A percentile compares a stretch with the other conserved stretches of the same genome.
Evolutionary conservation across 306 rosid genomes (phyloP).

Genomic region (Styphnolobium japonicum): DNA sequence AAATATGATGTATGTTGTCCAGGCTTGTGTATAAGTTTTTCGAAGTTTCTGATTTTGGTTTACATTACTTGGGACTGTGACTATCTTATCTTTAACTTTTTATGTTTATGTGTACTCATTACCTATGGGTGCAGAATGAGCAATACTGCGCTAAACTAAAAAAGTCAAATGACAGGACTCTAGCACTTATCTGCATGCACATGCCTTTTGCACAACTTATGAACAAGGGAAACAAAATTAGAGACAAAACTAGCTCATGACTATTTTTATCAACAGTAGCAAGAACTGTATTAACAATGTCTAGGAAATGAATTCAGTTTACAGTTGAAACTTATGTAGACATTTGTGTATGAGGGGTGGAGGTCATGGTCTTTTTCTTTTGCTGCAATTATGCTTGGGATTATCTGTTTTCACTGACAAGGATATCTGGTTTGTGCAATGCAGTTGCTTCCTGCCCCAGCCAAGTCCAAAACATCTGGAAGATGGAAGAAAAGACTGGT

Average conservation of each 20-base stretch:
- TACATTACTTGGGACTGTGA: neutral
- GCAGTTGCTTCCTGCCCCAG: slow-evolving; percentile 86
- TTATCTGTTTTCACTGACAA: slow-evolving; percentile 15
- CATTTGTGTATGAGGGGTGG: neutral
- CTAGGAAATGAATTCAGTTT: neutral
- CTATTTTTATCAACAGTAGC: neutral
- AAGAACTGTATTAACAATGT: neutral
- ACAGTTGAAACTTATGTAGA: neutral
- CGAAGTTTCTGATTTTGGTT: neutral
- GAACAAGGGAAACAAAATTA: neutral
- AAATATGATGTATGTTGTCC: slow-evolving; percentile 68
- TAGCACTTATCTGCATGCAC: slow-evolving; percentile 52
- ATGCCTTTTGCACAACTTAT: neutral
- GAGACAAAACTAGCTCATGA: neutral
- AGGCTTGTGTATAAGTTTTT: neutral
- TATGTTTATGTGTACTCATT: neutral
- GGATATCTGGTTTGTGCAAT: slow-evolving; percentile 28
- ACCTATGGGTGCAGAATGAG: slow-evolving; percentile 59
- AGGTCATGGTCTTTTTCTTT: no score
- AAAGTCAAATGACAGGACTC: slow-evolving; percentile 76
- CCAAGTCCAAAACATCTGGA: slow-evolving; percentile 67
- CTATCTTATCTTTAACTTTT: neutral
- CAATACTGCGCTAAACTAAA: slow-evolving; percentile 67
- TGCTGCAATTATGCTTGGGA: slow-evolving; percentile 5
- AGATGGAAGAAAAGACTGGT: slow-evolving; percentile 24